These are phyloP conservation scores for Cetraspora pellucida DNA, from an alignment of 192 early-diverging fungal species.

Conservation along the genomic window DNA sequence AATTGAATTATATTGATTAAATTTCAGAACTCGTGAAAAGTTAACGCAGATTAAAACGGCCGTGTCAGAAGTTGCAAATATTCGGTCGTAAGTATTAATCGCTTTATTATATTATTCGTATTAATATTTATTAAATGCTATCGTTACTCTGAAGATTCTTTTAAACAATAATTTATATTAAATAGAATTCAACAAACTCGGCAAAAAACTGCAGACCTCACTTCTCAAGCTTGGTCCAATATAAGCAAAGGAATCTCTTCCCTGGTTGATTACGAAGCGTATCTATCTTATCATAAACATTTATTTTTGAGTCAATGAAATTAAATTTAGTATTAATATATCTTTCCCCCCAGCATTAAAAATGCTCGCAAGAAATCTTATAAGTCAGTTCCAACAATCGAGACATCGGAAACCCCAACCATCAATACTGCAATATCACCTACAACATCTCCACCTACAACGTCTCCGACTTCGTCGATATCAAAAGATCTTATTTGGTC, in stretches of 20 bases:
- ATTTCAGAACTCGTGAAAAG: constrained; percentile 1
- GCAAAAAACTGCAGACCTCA: constrained; percentile 9
- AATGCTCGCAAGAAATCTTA: too few species aligned
- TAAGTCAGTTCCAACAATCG: too few species aligned
- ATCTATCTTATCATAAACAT: not conserved
- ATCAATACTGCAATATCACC: too few species aligned
- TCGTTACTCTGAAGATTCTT: not conserved
- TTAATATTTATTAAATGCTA: not conserved
- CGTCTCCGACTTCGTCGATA: too few species aligned
- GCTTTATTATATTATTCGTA: not conserved
- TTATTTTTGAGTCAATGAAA: too few species aligned
- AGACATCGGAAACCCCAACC: too few species aligned
- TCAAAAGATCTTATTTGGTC: too few species aligned
- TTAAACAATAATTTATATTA: not conserved
- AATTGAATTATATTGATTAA: not conserved
- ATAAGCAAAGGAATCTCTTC: constrained; percentile 16
- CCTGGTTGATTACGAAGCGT: constrained; percentile 4
- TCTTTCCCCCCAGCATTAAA: too few species aligned
- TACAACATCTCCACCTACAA: too few species aligned
- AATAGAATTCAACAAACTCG: constrained; percentile 18
- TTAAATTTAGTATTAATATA: too few species aligned
- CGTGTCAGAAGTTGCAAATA: constrained; percentile 1
- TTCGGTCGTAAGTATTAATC: not conserved
- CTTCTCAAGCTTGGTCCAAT: constrained; percentile 6
- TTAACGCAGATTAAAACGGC: constrained; percentile 1